Base-by-base conservation (phyloP, 257 asterid genomes). In the Linaria vulgaris region DNA sequence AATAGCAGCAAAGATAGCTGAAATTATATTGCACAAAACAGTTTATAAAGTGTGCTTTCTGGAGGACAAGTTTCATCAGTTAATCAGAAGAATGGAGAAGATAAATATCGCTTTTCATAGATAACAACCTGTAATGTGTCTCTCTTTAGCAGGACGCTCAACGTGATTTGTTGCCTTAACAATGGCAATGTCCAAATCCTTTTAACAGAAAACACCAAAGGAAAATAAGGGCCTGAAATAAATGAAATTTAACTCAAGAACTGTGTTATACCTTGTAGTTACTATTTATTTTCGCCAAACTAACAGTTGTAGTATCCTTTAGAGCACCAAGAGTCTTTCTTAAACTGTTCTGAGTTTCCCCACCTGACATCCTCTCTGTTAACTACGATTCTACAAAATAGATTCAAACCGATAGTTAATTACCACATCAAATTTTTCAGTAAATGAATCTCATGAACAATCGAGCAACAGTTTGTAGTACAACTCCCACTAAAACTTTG, bases 121-220 rank as follows among this genome's bases (percentile, higher is more conserved):
- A 61, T 11, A 46, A 16, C 70, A 64, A 94, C 99, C 96, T 90
- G 82, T 83, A 17, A 94, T 79, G 79, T 94, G 90, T 69, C 87
- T 85, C 82, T 94, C 99, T 69, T 94, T 90, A 9, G 97, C 92
- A n/a, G 97, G 97, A 16, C 85, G 91, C 62, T 94, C 99, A 5
- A 83, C 94, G 52, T 92, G 99, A 82, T 92, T 92, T 57, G 99
- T 92, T 9, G 99, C 99, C 90, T 81, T 89, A 69, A 92, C 99
- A 76, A 92, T 80, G 56, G 99, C 99, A 71, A 92, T 85, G 74
- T 92, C 99, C 83, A 92, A 80, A 39, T 89, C 99, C 99, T 92
- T 74, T 11, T 58, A 54, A 44, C 24, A 30, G 23, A 59, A 66
- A 44, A 16, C 34, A 44, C 6, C 55, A 44, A 60, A 31, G 15